phyloP scores from a whole-genome alignment of 768 basidiomycete genomes.

The Trametes cinnabarina region DNA sequence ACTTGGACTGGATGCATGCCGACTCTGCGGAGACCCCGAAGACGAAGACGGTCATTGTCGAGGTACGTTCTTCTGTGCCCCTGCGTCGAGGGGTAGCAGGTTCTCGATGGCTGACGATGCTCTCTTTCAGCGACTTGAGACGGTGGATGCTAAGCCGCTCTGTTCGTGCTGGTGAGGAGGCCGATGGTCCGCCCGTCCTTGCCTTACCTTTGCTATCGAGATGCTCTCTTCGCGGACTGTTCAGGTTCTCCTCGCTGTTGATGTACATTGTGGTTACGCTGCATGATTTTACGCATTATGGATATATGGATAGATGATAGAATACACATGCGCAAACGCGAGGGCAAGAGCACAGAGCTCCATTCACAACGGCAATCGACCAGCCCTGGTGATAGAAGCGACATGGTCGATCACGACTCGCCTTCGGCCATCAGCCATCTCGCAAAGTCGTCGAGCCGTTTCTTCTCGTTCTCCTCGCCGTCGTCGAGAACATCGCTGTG shows the following conservation, averaged over 20 bases:
- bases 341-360: neutral
- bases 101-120: conserved; percentile 5
- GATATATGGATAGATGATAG: conserved; percentile 12
- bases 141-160: conserved; percentile 63
- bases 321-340: conserved; percentile 9
- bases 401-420: conserved; percentile 39
- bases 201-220: conserved; percentile 11
- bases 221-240: conserved; percentile 6
- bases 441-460: conserved; percentile 84
- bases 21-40: conserved; percentile 38
- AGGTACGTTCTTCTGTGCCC: conserved; percentile 49
- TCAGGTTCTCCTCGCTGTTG: neutral
- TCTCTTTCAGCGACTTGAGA: conserved; percentile 63
- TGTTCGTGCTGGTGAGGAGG: conserved; percentile 54
- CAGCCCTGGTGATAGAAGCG: neutral
- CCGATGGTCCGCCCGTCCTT: neutral
- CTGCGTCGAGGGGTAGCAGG: neutral
- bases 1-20: conserved; percentile 46
- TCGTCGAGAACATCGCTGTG: conserved; percentile 59
- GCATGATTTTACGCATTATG: neutral
- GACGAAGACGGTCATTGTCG: conserved; percentile 65
- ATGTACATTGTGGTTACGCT: conserved; percentile 6
- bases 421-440: conserved; percentile 83
- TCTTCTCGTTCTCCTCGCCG: conserved; percentile 75
- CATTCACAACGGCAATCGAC: neutral